Base-by-base conservation (phyloP, 371 early-diverging fungal genomes). In the Haplosporangium sp. region DNA sequence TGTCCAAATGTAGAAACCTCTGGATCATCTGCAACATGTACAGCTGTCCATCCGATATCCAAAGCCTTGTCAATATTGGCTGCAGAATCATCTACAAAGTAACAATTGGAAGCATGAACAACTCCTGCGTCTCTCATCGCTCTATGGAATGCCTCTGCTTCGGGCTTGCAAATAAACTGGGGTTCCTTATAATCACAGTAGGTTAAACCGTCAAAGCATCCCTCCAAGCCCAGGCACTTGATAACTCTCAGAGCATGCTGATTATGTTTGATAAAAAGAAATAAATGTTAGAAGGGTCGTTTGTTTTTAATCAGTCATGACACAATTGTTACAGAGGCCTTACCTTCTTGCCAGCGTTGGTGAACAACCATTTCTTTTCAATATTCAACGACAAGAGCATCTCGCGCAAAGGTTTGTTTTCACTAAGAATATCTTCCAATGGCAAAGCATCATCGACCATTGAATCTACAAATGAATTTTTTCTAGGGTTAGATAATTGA, bases 161-260 rank as follows among this genome's bases (percentile, higher is more conserved):
- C 94, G 56, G 96, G 96, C 68, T 96, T 96, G 77, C 95, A 96
- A 13, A 84, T 81, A 71, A 95, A 95, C 66, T 91, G 71, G 7
- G 90, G 91, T 35, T 87, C 85, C 13, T 77, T 45, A 76, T 96
- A 95, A 69, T 95, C 91, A 66, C 94, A 93, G 74, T 86, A 94
- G 3, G 94, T 94, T 62, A 95, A 77, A 10, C 93, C 94, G 48
- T 93, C 94, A 82, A 95, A 94, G 73, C 92, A 87, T 76, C 94
- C 93, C 11, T 86, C 88, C 59, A 95, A 84, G 0, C 89, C 91
- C 56, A 95, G 74, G 40, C 89, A 67, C 40, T 82, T 83, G 37
- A 95, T 71, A 38, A 94, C 94, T 45, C 94, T 85, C 52, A 84
- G 67, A 9, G 93, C 94, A 82, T 95, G 96, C 87, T 59, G 13